Evolutionary conservation across 805 yeast genomes (phyloP), one percentile per base, ranked within the genome.

Genomic region (Saccharomycopsis microspora): DNA sequence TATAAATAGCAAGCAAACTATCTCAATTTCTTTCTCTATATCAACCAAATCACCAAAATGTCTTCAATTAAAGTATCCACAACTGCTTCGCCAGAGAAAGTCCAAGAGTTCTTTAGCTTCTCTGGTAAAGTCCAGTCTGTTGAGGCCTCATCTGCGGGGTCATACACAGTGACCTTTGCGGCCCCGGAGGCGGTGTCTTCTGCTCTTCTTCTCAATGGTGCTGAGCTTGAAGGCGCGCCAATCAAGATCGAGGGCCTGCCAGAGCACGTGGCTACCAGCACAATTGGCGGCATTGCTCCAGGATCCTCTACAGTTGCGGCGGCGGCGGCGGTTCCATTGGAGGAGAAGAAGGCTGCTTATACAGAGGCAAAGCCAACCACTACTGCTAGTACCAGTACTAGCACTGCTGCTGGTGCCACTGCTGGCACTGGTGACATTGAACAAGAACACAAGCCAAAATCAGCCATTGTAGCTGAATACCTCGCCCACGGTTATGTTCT

Each of bases 371-470:
- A 47, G 29, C 42, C 44, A 7, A 3, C 37, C 39, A 41, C 40
- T 33, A 48, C 48, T 5, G 46, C 42, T 42, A 44, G 48, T 32
- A 52, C 44, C 10, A 46, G 50, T 28, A 49, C 57, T 29, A 46
- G 57, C 28, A 44, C 46, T 29, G 36, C 46, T 7, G 53, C 49
- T 39, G 54, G 56, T 28, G 55, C 43, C 28, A 9, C 30, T 29
- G 31, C 9, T 8, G 39, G 39, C 32, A n/a, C 46, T 7, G 36
- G 33, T 45, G 86, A 82, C 55, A 74, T 82, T 46, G 63, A 70
- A 4, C 94, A 84, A 64, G 94, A 85, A 58, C 76, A 75, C 51
- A 84, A 84, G 66, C 94, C 94, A 48, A 82, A 82, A 58, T 64
- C 78, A 48, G 77, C 86, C 19, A 78, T 85, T 50, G 67, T 83